Base-by-base conservation (phyloP, 371 early-diverging fungal genomes). In the Dinochytrium kinnereticum region DNA sequence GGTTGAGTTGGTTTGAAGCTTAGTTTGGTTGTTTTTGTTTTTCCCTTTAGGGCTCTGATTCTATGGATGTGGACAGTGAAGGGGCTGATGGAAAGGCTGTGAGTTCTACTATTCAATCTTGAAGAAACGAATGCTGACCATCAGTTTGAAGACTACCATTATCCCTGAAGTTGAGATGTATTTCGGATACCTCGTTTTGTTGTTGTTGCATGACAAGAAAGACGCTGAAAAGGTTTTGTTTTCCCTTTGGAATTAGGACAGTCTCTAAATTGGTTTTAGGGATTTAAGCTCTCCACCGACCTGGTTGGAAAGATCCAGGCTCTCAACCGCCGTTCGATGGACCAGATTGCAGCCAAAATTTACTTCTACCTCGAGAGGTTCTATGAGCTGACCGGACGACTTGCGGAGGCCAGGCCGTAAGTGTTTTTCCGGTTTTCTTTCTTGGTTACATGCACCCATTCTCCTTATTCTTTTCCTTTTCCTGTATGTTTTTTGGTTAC, bases 351-450 rank as follows among this genome's bases (percentile, higher is more conserved):
- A 5, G 95, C 96, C 55, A 91, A 93, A 65, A 84, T 96, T 37
- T 95, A 92, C 87, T 98, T 96, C 80, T 98, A 96, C 84, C 93
- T 91, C 80, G 91, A 94, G 31, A 91, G 95, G 21, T 92, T 94
- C 80, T 91, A 93, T 78, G 97, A 97, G 78, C 65, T 94, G 38
- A 71, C 85, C 0, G 88, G 85, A 71, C 83, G 86, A 67, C 81
- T 95, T 49, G 86, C 91, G 24, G 93, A 93, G 39, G 91, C 92
- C 66, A 87, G 95, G 70, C 89, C 94, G 88, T 91, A 84, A 75
- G 88, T 77, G 0, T 1, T 1, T 38, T 55, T 15, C 28, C 7
- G 1, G 17, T 21, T 28, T 36, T 13, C 7, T 65, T 2, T 19
- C 15, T 33, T 31, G 7, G 21, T 37, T 30, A 53, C n/a, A 24